These are phyloP conservation scores for Drosera spatulata DNA, from an alignment of 179 eudicot genomes.

Conservation along the genomic window DNA sequence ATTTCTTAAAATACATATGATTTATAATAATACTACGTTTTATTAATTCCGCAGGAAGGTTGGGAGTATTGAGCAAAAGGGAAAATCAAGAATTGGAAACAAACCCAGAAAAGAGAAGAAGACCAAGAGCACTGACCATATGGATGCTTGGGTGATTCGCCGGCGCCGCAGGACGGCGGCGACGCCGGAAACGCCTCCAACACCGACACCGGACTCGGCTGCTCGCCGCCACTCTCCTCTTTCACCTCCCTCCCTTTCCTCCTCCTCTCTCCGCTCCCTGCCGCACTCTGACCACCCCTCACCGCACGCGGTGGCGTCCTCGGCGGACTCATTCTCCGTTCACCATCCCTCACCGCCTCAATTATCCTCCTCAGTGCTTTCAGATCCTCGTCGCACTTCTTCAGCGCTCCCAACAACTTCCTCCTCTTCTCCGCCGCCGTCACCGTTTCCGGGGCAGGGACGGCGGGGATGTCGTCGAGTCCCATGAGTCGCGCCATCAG, in stretches of 20 bases:
- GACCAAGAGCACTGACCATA: too few relatives aligned
- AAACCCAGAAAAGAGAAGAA: too few relatives aligned
- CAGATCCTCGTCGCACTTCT: conserved; percentile 72
- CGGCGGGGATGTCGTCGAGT: conserved; percentile 13
- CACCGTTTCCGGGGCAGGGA: conserved; percentile 1
- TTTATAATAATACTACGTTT: too few relatives aligned
- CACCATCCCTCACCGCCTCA: conserved; percentile 25
- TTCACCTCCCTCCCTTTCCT: neutral
- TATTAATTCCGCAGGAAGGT: too few relatives aligned
- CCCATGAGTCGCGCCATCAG: conserved; percentile 38
- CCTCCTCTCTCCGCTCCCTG: neutral
- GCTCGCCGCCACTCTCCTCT: conserved; percentile 12
- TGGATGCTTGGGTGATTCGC: neutral
- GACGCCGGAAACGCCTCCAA: conserved; percentile 21
- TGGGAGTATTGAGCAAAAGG: too few relatives aligned
- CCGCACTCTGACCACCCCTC: neutral
- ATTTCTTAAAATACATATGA: too few relatives aligned
- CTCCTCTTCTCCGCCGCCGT: conserved; percentile 39
- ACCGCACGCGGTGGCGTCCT: neutral
- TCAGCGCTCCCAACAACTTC: conserved; percentile 52
- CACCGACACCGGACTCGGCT: conserved; percentile 38
- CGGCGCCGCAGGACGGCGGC: neutral
- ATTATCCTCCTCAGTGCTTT: conserved; percentile 48
- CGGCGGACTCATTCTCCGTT: conserved; percentile 10
- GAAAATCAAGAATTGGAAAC: too few relatives aligned